Evolutionary conservation across 257 asterid genomes (phyloP).

Genomic region (Solanum ossicruentum): DNA sequence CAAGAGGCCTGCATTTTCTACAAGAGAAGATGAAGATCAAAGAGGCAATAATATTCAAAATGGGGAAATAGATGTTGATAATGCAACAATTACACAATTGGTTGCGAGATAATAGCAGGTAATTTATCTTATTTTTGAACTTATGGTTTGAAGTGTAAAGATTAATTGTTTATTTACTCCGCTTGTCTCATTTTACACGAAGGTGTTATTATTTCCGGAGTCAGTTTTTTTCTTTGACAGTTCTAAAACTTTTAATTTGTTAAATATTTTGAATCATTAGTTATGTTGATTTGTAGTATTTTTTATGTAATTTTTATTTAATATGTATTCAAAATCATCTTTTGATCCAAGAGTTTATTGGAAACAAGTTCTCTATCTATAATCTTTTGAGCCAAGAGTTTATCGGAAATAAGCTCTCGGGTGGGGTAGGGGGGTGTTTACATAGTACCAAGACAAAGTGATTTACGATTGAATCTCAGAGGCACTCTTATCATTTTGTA

Average conservation of each 20-base stretch:
- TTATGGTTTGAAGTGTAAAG: background rate
- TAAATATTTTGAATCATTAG: background rate
- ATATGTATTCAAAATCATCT: no score
- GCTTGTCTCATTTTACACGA: background rate
- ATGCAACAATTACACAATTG: background rate
- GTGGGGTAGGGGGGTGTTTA: no score
- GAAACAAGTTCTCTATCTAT: background rate
- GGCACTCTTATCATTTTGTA: no score
- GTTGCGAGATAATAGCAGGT: background rate
- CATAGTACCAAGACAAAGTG: no score
- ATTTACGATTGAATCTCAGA: no score
- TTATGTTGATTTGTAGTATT: no score
- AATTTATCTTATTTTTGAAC: background rate
- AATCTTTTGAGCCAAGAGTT: no score
- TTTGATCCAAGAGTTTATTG: background rate
- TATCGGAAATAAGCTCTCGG: no score
- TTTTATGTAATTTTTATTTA: no score
- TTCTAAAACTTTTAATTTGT: background rate
- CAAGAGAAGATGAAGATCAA: background rate
- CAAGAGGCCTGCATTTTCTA: slow-evolving; percentile 14
- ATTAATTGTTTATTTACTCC: background rate
- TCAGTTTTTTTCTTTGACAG: background rate
- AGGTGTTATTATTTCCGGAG: background rate
- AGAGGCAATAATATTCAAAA: background rate
- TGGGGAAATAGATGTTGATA: background rate